phyloP scores from a whole-genome alignment of 2,329 filamentous ascomycete species.

The Fusarium robinianum region DNA sequence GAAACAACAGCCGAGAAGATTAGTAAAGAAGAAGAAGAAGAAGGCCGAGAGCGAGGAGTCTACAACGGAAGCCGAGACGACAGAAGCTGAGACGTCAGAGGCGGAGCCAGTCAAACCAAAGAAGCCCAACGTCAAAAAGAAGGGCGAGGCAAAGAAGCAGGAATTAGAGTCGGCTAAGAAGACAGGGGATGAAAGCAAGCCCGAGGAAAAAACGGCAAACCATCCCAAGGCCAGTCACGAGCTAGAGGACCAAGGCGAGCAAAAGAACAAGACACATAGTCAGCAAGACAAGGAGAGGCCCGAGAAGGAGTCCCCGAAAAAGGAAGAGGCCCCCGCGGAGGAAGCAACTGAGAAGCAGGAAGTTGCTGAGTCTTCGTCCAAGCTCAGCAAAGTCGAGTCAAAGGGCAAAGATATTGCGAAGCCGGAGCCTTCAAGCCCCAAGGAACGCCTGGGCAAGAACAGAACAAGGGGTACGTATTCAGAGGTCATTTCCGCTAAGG shows the following conservation, averaged over 20 bases:
- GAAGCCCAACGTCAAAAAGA: constrained; percentile 12
- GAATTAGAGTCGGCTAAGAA: constrained; percentile 20
- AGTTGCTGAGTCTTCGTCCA: constrained; percentile 8
- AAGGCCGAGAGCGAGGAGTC: constrained; percentile 15
- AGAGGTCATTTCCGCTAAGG: constrained; percentile 48
- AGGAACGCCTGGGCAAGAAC: constrained; percentile 19
- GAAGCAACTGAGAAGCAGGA: constrained; percentile 11
- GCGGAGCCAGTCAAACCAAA: constrained; percentile 22
- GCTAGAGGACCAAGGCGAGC: constrained; percentile 5
- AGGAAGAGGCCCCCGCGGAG: constrained; percentile 13
- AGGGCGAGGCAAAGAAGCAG: constrained; percentile 19
- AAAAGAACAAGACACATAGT: constrained; percentile 12
- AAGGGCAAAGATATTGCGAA: constrained; percentile 19
- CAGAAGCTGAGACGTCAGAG: constrained; percentile 19
- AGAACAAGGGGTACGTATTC: constrained; percentile 35
- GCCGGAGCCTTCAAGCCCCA: constrained; percentile 2
- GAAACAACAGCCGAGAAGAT: constrained; percentile 20
- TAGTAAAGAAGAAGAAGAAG: constrained; percentile 18
- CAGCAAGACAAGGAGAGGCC: constrained; percentile 18
- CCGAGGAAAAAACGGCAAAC: constrained; percentile 12
- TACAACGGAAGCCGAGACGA: too few relatives aligned
- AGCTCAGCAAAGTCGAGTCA: constrained; percentile 28
- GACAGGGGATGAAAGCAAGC: constrained; percentile 19
- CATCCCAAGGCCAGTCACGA: constrained; percentile 13
- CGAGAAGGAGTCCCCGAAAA: constrained; percentile 17